Base-by-base conservation (phyloP, 2,329 filamentous ascomycete species). In the Diaporthe vexans region DNA sequence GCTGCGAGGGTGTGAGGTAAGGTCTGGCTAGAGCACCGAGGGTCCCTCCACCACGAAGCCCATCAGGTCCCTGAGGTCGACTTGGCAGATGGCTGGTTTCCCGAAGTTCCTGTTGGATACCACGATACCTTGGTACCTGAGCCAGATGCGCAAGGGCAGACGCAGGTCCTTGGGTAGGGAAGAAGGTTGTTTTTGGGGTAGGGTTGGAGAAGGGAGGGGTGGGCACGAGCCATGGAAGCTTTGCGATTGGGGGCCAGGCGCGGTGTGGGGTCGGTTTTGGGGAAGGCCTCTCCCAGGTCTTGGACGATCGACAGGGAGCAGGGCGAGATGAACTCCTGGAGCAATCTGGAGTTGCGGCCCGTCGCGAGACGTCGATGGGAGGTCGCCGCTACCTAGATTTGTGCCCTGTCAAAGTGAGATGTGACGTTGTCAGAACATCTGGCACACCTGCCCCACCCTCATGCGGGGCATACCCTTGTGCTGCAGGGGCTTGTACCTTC, bases 321-420 rank as follows among this genome's bases (percentile, higher is more conserved):
- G 29, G 57, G 33, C 57, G 57, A 56, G 57, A 56, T 56, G 57
- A 72, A 46, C 57, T 59, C 57, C 43, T 56, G 59, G 46, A 35
- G 68, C 63, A 74, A 74, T 72, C 61, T 74, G 74, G 74, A 75
- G 74, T 74, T 63, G 65, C 74, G 74, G 74, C 33, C 74, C 74
- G 74, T 75, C 68, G 74, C 72, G 74, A 56, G 56, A 65, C 52
- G 46, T 58, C 19, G 46, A 58, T 57, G 48, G 5, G 48, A 68
- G 46, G 63, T 68, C 63, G 15, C 1, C 48, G 24, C 13, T 68
- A 68, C 63, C 33, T 68, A n/a, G 3, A 17, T 1, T 37, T 5
- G 8, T 2, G 15, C 4, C 4, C 2, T 2, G 1, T 5, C 11
- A 7, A 1, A 1, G 3, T 7, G 5, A 5, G 21, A 26, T 54